Percentiles rank a stretch among this genome's conserved stretches.
phyloP scores from a whole-genome alignment of 179 eudicot genomes.

The Camellia oleifera region DNA sequence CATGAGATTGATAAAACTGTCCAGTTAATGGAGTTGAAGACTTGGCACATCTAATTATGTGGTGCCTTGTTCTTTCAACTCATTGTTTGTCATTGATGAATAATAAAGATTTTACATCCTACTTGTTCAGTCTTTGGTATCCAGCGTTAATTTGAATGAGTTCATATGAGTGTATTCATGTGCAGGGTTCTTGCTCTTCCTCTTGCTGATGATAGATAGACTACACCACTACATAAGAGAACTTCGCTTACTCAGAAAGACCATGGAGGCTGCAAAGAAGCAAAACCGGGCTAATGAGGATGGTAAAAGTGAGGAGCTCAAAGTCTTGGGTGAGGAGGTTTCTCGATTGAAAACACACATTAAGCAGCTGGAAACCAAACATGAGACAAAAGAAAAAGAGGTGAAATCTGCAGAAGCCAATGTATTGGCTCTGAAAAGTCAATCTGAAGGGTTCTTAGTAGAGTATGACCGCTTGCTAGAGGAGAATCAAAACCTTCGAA shows the following conservation, averaged over 20 bases:
- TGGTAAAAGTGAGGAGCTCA: conserved; percentile 40
- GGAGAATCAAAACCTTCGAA: conserved; percentile 70
- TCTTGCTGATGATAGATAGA: conserved; percentile 75
- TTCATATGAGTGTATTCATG: background rate
- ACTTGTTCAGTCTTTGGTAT: background rate
- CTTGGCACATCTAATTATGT: too few relatives aligned
- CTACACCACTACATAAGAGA: conserved; percentile 87
- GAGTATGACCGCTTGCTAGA: conserved; percentile 71
- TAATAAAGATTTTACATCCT: background rate
- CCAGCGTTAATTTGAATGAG: background rate
- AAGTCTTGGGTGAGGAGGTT: conserved; percentile 46
- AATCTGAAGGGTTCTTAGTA: conserved; percentile 67
- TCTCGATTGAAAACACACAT: conserved; percentile 32
- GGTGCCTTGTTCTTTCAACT: too few relatives aligned
- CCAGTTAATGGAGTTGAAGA: background rate
- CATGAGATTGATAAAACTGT: background rate
- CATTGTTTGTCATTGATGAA: too few relatives aligned
- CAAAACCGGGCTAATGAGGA: conserved; percentile 57
- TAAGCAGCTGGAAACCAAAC: conserved; percentile 48
- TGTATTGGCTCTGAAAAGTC: conserved; percentile 60
- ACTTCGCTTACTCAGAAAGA: conserved; percentile 55
- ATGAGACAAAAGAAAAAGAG: conserved; percentile 62
- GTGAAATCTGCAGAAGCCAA: conserved; percentile 51
- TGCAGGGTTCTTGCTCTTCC: conserved; percentile 85
- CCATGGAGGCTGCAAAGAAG: conserved; percentile 58